A percentile compares a stretch with the other conserved stretches of the same genome.
These are phyloP conservation scores for Wickerhamiella sergipiensis DNA, from an alignment of 805 yeast genomes.

Conservation along the genomic window DNA sequence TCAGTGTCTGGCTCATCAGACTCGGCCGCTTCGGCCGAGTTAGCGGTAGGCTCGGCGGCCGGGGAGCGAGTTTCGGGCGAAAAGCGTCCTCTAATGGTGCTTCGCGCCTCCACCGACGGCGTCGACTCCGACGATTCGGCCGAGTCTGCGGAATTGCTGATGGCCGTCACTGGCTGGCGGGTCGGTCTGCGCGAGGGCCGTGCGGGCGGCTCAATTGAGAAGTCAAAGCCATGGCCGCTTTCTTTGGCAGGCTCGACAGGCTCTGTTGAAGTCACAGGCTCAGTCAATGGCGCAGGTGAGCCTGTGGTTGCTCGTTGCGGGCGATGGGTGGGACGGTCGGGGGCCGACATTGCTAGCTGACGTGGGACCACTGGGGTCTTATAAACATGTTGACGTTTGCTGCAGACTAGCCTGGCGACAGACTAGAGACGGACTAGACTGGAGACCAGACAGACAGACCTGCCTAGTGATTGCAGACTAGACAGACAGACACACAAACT, in stretches of 20 bases:
- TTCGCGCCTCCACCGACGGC: background rate
- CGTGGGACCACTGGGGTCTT: background rate
- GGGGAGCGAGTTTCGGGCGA: background rate
- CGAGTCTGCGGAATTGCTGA: background rate
- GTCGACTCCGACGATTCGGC: background rate
- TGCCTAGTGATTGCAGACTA: too few species aligned
- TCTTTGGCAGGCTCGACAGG: background rate
- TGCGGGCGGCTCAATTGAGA: conserved; percentile 1
- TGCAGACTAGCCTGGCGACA: too few species aligned
- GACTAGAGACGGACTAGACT: too few species aligned
- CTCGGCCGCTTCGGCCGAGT: background rate
- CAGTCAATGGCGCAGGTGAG: background rate
- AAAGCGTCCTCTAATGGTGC: background rate
- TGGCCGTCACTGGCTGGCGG: background rate
- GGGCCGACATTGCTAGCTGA: background rate
- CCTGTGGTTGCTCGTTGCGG: background rate
- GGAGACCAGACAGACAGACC: too few species aligned
- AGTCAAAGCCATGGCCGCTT: background rate
- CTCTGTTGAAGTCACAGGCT: background rate
- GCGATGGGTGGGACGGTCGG: conserved; percentile 1
- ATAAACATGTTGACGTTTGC: too few species aligned
- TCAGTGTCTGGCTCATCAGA: background rate
- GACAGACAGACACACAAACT: too few species aligned
- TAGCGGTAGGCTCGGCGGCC: background rate
- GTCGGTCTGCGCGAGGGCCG: background rate